A percentile compares a stretch with the other conserved stretches of the same genome.
phyloP scores from a whole-genome alignment of 83 land plant genomes.

The Picea engelmannii region DNA sequence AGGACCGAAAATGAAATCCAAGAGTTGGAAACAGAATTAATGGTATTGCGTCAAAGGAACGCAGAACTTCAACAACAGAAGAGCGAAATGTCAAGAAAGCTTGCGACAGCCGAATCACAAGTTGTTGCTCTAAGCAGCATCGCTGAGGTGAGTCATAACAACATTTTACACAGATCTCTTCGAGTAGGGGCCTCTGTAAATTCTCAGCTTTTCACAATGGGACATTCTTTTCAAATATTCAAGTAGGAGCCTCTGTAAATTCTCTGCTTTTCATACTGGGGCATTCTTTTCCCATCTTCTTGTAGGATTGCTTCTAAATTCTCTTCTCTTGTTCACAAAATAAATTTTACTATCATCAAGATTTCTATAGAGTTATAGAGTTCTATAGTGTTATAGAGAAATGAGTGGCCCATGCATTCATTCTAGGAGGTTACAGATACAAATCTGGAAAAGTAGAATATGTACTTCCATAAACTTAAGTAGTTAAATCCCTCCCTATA shows the following conservation, averaged over 20 bases:
- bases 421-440: too few species aligned
- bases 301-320: not conserved
- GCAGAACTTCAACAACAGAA: conserved; percentile 82
- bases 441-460: too few species aligned
- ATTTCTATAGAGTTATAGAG: not conserved
- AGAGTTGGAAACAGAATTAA: conserved; percentile 65
- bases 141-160: conserved; percentile 52
- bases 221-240: not conserved
- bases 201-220: not conserved
- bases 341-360: too few species aligned
- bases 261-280: not conserved
- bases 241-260: not conserved
- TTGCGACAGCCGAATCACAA: conserved; percentile 66
- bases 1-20: not conserved
- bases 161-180: not conserved
- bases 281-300: not conserved
- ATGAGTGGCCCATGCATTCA: too few species aligned
- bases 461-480: too few species aligned
- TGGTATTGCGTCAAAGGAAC: conserved; percentile 66
- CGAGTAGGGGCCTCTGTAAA: not conserved
- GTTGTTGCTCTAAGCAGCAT: conserved; percentile 51
- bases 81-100: conserved; percentile 55
- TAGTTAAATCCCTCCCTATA: too few species aligned
- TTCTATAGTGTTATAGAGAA: not conserved
- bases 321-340: too few species aligned